Evolutionary conservation across 2,329 filamentous ascomycete genomes (phyloP).

Genomic region (Simplicillium aogashimaense): DNA sequence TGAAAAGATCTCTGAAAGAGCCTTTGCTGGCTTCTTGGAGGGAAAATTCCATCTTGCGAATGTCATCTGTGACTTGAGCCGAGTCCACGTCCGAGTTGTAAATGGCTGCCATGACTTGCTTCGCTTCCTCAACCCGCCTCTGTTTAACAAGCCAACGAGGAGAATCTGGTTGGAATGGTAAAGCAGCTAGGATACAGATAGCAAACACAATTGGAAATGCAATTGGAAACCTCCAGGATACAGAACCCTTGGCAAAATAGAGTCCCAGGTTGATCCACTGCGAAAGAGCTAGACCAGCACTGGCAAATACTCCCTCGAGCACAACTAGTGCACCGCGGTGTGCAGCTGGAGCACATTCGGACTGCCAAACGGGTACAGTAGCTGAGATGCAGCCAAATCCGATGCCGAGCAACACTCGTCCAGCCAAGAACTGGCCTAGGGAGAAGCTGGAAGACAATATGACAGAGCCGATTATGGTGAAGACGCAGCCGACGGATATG

Average conservation of each 20-base stretch:
- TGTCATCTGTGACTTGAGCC: neutral
- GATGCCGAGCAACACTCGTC: neutral
- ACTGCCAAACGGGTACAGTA: neutral
- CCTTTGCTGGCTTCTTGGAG: neutral
- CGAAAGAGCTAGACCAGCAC: neutral
- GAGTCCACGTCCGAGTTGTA: neutral
- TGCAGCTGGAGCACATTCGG: neutral
- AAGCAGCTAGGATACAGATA: neutral
- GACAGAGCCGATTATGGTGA: neutral
- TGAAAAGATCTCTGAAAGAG: neutral
- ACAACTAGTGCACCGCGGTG: neutral
- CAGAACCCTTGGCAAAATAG: neutral
- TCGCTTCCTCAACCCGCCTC: neutral
- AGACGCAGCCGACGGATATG: too few species aligned
- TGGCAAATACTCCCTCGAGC: neutral
- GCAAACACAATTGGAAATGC: neutral
- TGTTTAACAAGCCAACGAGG: neutral
- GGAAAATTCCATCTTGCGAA: neutral
- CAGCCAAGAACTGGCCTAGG: neutral
- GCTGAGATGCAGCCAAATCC: neutral
- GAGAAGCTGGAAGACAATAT: neutral
- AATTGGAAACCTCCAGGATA: neutral
- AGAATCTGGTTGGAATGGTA: neutral
- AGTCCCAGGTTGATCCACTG: neutral
- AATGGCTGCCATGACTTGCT: neutral